phyloP scores from a whole-genome alignment of 345 rosid genomes.

The Rhizophora mangle region DNA sequence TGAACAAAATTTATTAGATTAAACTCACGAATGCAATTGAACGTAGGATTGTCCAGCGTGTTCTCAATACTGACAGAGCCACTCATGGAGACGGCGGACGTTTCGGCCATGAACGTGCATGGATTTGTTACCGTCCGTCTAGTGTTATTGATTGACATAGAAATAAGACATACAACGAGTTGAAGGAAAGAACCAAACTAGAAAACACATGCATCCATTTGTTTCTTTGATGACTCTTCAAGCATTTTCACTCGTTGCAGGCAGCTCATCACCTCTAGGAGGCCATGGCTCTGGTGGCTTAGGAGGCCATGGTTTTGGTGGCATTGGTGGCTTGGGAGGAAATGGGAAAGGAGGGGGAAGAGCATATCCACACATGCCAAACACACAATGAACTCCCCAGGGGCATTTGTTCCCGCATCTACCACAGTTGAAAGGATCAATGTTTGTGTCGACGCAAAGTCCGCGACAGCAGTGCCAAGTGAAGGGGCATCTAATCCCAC shows the following conservation, averaged over 20 bases:
- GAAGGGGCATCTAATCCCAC: conserved; percentile 41
- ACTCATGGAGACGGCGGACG: too few species aligned
- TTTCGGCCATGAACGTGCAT: too few species aligned
- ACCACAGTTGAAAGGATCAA: conserved; percentile 40
- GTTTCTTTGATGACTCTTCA: not conserved
- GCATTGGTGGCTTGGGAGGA: conserved; percentile 5
- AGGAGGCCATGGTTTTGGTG: not conserved
- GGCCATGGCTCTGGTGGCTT: not conserved
- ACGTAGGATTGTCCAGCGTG: too few species aligned
- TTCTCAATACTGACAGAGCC: too few species aligned
- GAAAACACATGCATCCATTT: not conserved
- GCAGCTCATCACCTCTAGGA: not conserved
- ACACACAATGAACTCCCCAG: conserved; percentile 24
- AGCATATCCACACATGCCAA: conserved; percentile 64
- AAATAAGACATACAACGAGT: not conserved
- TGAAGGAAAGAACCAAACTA: not conserved
- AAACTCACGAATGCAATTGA: too few species aligned
- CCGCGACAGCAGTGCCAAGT: conserved; percentile 49
- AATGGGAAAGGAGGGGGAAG: conserved; percentile 4
- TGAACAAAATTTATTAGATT: too few species aligned
- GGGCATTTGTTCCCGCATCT: conserved; percentile 47
- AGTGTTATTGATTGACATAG: not conserved
- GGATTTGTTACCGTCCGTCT: too few species aligned
- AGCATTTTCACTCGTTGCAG: not conserved
- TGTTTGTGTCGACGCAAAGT: conserved; percentile 34